Base-by-base conservation (phyloP, 2,329 filamentous ascomycete genomes). In the Penicillium corylophilum region DNA sequence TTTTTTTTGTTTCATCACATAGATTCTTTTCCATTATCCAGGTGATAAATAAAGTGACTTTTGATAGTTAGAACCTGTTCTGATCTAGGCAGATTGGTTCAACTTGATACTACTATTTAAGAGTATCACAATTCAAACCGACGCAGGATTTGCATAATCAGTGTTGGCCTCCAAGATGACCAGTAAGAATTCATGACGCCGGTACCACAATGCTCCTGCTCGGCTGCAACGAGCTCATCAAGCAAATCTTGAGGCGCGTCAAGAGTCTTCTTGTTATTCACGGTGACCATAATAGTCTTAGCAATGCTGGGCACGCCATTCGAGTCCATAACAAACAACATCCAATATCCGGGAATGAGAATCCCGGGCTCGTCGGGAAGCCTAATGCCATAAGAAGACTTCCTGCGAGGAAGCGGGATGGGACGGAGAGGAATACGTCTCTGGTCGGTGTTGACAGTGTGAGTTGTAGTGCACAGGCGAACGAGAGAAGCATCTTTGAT, bases 401-500 rank as follows among this genome's bases (percentile, higher is more conserved):
- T 28, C 9, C 26, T 28, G 26, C 26, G 26, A 28, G 26, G 26
- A 28, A 28, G 26, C 3, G 26, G 26, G 7, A 28, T 28, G 7
- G 26, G 26, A 28, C 26, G 26, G 7, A 83, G 64, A 4, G 78
- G 70, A 36, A 84, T 71, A 12, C 82, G 75, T 22, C 82, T 66
- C 69, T 84, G 81, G 64, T 85, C 82, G 0, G 77, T 83, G 59
- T 85, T 80, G 43, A 83, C 74, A 1, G 79, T 76, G 62, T 83
- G 81, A 1, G 82, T 83, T 8, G 70, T 69, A 3, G 72, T 75
- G 2, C 79, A 76, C 38, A 75, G 72, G 4, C 82, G 71, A 22
- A 84, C 64, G 9, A 84, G 61, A 0, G 75, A 70, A 38, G 61
- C 68, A 13, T 60, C 56, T 1, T 70, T 70, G 8, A 74, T 52